Base-by-base conservation (phyloP, 345 rosid genomes). In the Eucalyptus regnans region DNA sequence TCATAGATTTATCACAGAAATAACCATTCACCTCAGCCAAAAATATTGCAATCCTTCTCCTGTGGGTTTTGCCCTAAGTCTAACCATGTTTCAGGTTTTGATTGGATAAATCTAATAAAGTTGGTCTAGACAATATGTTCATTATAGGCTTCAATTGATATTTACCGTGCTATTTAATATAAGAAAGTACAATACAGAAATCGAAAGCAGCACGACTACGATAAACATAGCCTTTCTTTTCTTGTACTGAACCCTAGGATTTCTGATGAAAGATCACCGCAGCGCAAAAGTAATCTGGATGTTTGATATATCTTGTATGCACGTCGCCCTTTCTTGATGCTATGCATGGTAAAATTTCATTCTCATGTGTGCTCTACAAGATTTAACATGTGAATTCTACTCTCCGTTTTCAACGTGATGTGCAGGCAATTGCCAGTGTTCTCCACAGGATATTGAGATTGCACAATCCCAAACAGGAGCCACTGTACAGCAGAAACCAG, bases 361-460 rank as follows among this genome's bases (percentile, higher is more conserved):
- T 68, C 20, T 68, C 80, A 68, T 5, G 44, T 68, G 80, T 17
- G 44, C 80, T 33, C 80, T 68, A 17, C 44, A 68, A 5, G 44
- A 18, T 68, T 68, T 68, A 68, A 33, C 44, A 17, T 68, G 80
- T 9, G 80, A 17, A 33, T 33, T 68, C 17, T 4, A 33, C 80
- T 25, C 80, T 68, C 25, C 44, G 9, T 43, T 68, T 17, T 43
- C 20, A 68, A 68, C 80, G 80, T 68, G 44, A 37, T 16, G 41
- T 33, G 81, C 90, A 92, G 93, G 92, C 1, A 54, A 60, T 50
- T 81, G 91, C 52, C 87, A 87, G 20, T 90, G 92, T 87, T 48
- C 46, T 1, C 7, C 51, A 10, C 51, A 37, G 4, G 41, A 71
- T 3, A 46, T 91, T 12, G 89, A 25, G 52, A 49, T 91, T 27